phyloP scores from a whole-genome alignment of 495 filamentous ascomycete species.

The Opeltia flavorubescens region DNA sequence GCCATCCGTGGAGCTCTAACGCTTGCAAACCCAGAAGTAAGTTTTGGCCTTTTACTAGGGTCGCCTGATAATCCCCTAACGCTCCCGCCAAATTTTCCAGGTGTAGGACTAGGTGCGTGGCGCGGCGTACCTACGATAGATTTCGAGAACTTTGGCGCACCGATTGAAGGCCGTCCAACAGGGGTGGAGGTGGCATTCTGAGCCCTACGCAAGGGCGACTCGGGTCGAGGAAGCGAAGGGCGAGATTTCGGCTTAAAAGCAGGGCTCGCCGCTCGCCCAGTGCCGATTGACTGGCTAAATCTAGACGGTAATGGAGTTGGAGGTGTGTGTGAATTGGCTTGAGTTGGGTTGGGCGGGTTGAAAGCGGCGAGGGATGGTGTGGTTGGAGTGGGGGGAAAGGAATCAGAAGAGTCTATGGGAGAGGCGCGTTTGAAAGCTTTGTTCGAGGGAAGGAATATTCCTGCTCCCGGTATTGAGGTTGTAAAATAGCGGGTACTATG shows the following conservation, averaged over 20 bases:
- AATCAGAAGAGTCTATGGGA: slow-evolving; percentile 38
- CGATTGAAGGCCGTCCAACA: slow-evolving; percentile 37
- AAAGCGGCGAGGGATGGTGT: slow-evolving; percentile 43
- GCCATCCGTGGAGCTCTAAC: slow-evolving; percentile 26
- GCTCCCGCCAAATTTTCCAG: slow-evolving; percentile 51
- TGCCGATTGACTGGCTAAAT: slow-evolving; percentile 45
- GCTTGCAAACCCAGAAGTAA: slow-evolving; percentile 38
- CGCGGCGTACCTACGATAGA: slow-evolving; percentile 26
- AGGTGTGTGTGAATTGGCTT: slow-evolving; percentile 29
- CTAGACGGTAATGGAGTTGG: slow-evolving; percentile 50
- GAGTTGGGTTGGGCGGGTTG: slow-evolving; percentile 34
- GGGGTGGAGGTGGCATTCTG: slow-evolving; percentile 34
- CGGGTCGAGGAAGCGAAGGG: slow-evolving; percentile 71
- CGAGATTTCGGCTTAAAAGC: slow-evolving; percentile 53
- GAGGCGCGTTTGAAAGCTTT: slow-evolving; percentile 61
- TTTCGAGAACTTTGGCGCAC: slow-evolving; percentile 31
- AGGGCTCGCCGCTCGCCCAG: slow-evolving; percentile 56
- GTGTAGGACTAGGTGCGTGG: slow-evolving; percentile 50
- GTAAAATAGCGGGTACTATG: slow-evolving; percentile 66
- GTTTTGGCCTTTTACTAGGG: slow-evolving; percentile 25
- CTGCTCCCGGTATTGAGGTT: slow-evolving; percentile 62
- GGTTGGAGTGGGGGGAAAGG: slow-evolving; percentile 54
- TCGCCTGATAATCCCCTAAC: slow-evolving; percentile 19
- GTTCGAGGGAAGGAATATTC: slow-evolving; percentile 88
- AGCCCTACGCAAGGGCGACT: slow-evolving; percentile 57